Evolutionary conservation across 73 alveolate species (phyloP).

Genomic region (Paramecium sonneborni): DNA sequence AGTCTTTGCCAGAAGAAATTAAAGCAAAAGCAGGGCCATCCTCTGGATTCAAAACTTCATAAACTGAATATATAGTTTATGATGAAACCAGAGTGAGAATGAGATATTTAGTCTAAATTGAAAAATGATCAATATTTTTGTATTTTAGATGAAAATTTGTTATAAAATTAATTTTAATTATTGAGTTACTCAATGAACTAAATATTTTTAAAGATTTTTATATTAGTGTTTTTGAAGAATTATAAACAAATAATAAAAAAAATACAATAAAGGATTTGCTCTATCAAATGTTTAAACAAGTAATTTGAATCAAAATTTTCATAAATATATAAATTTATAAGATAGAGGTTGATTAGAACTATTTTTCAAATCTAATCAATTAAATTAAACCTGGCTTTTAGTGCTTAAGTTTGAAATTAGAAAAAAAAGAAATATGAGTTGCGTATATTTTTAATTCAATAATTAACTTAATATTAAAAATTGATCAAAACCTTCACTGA

Average conservation of each 20-base stretch:
- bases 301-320: not conserved
- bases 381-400: not conserved
- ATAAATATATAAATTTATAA: not conserved
- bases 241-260: not conserved
- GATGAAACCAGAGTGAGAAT: slow-evolving; percentile 85
- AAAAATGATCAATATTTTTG: not conserved
- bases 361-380: not conserved
- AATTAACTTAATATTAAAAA: too few relatives aligned
- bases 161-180: too few relatives aligned
- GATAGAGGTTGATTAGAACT: not conserved
- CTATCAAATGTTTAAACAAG: not conserved
- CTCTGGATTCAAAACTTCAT: not conserved
- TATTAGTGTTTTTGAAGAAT: too few relatives aligned
- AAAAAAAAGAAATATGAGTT: not conserved
- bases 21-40: not conserved
- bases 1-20: not conserved
- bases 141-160: too few relatives aligned
- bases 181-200: too few relatives aligned
- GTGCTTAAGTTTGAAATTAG: not conserved
- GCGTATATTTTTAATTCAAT: not conserved
- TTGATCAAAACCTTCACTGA: not conserved
- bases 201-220: too few relatives aligned
- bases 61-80: slow-evolving; percentile 89
- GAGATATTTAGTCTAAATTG: slow-evolving; percentile 78
- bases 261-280: not conserved